Evolutionary conservation across 495 filamentous ascomycete genomes (phyloP).

Genomic region (Podospora bellae-mahoneyi): DNA sequence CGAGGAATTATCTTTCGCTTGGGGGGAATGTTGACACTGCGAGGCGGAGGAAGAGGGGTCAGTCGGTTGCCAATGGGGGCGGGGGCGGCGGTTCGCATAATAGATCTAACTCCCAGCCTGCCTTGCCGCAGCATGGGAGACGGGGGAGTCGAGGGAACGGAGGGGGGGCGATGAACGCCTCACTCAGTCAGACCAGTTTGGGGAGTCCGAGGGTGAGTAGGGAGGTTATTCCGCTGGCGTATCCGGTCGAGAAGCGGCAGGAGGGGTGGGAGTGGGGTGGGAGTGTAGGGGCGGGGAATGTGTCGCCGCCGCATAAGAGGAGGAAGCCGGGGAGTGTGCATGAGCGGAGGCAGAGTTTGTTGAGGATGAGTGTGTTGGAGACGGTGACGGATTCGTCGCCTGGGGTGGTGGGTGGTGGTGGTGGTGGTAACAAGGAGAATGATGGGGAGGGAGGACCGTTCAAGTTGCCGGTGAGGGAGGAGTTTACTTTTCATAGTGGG

Average conservation of each 20-base stretch:
- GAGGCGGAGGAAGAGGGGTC: conserved; percentile 12
- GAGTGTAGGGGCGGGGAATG: neutral
- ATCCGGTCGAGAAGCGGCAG: neutral
- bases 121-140: neutral
- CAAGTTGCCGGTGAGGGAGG: neutral
- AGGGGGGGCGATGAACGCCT: neutral
- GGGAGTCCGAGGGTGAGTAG: neutral
- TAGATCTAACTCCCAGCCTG: neutral
- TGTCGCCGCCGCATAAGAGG: conserved; percentile 8
- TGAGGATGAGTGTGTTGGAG: conserved; percentile 7
- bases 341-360: conserved; percentile 5
- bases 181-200: neutral
- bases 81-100: neutral
- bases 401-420: neutral
- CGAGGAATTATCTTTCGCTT: conserved; percentile 3
- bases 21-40: neutral
- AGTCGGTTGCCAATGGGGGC: neutral
- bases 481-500: conserved; percentile 7
- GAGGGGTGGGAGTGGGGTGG: conserved; percentile 1
- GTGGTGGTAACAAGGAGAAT: conserved; percentile 5
- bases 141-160: neutral
- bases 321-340: conserved; percentile 12
- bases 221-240: conserved; percentile 1
- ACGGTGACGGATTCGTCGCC: neutral
- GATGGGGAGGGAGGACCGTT: neutral